Base-by-base conservation (phyloP, 805 yeast genomes). In the Candida orba region DNA sequence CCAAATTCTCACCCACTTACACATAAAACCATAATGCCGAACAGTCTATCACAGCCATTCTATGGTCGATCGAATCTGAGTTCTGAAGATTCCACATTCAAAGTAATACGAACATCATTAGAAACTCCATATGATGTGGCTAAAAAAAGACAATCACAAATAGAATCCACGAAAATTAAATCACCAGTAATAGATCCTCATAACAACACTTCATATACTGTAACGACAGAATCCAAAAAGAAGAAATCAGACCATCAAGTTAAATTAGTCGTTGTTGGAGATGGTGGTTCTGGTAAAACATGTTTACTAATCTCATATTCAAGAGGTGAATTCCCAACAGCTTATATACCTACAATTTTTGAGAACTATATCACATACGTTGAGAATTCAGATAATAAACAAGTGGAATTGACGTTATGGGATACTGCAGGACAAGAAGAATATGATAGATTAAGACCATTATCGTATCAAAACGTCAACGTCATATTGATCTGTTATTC, bases 341-440 rank as follows among this genome's bases (percentile, higher is more conserved):
- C 72, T 8, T 84, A 88, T 57, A 84, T 84, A 7, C 95, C 95
- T 1, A 85, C 93, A 0, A 81, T 87, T 25, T 85, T 87, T 64
- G 95, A 85, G 51, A 85, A 84, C 61, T 84, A 84, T 58, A 78
- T 79, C 12, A 75, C 84, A 8, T 72, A 71, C 34, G 76, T 82
- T 3, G 61, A 57, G 32, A 67, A 72, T 2, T 66, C 74, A 0
- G 73, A 75, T 6, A 66, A 68, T 24, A 74, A 77, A 53, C 51
- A 62, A n/a, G 70, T 83, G 18, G 89, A 82, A 56, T 63, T 87
- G 51, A 85, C 87, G 1, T 62, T 86, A 27, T 86, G 95, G 95
- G 96, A 87, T 59, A 85, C 95, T 1, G 95, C 95, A 0, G 93
- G 95, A 4, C 93, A 85, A 63, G 95, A 86, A 62, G 93, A 84